Evolutionary conservation across 345 rosid genomes (phyloP).

Genomic region (Clarkia xantiana): DNA sequence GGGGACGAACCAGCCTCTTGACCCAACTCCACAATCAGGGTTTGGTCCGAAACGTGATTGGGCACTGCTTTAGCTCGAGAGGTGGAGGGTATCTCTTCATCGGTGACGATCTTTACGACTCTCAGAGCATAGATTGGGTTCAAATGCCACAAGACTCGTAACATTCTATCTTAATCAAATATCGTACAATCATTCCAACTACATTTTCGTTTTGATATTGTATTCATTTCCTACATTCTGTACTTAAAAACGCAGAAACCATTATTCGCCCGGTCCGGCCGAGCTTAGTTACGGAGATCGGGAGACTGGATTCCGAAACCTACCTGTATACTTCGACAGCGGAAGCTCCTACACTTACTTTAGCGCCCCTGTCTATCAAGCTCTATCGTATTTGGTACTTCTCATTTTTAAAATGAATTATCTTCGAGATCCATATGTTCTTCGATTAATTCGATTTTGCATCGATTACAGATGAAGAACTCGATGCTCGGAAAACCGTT

Average conservation of each 20-base stretch:
- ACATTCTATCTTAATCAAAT: slow-evolving; percentile 14
- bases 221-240: neutral
- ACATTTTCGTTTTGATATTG: neutral
- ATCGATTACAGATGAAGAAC: slow-evolving; percentile 29
- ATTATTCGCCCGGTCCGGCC: slow-evolving; percentile 68
- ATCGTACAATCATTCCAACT: too few relatives aligned
- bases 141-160: slow-evolving; percentile 49
- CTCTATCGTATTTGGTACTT: slow-evolving; percentile 28
- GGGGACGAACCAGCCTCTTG: slow-evolving; percentile 59
- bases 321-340: slow-evolving; percentile 48
- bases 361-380: slow-evolving; percentile 46
- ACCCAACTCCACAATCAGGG: slow-evolving; percentile 71
- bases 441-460: neutral
- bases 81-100: slow-evolving; percentile 91
- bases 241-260: slow-evolving; percentile 30
- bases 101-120: slow-evolving; percentile 60
- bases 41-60: slow-evolving; percentile 51
- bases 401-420: too few relatives aligned
- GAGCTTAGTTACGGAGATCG: slow-evolving; percentile 55
- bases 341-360: slow-evolving; percentile 94
- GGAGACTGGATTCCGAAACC: slow-evolving; percentile 42
- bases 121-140: slow-evolving; percentile 57
- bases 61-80: slow-evolving; percentile 70
- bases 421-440: neutral
- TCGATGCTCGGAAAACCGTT: slow-evolving; percentile 39